Base-by-base conservation (phyloP, 148 eudicot species). In the Camellia japonica region DNA sequence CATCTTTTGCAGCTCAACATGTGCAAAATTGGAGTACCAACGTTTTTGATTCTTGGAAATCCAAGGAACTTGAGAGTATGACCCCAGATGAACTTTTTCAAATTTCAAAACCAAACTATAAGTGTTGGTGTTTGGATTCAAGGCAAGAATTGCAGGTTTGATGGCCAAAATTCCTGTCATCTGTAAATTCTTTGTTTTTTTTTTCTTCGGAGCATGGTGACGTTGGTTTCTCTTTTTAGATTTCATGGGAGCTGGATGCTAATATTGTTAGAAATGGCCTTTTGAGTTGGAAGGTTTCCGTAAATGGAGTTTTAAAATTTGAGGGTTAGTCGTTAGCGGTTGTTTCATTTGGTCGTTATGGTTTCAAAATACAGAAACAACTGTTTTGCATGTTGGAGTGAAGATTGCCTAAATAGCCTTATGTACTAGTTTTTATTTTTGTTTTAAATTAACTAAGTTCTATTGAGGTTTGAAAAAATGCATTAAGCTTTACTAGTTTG, bases 71-170 rank as follows among this genome's bases (percentile, higher is more conserved):
- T 9, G 92, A 90, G 82, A 84, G 80, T 64, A 80, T 93, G 92
- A 82, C 88, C 16, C 93, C 97, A 12, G 87, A 89, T 58, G 90
- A 90, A 73, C 91, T 93, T 30, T 83, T 83, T 10, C 81, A 84
- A 80, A 87, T 91, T 78, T 93, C 95, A 11, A 90, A 85, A 73
- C 86, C 93, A 6, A 81, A 89, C 82, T 91, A 93, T 69, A 76
- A 41, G 72, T 91, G 93, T 66, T 93, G 95, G 97, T 93, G 97
- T 77, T 85, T 89, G 85, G 95, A 93, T 89, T 77, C 87, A 3
- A 62, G 73, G 67, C 80, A 49, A 56, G 62, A 38, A 51, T 15
- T 41, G 49, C 60, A 30, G 30, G 20, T 52, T 78, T 78, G 73
- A 51, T 54, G 38, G 59, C n/a, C 15, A 51, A 77, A 46, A 15